A percentile compares a stretch with the other conserved stretches of the same genome.
Evolutionary conservation across 805 yeast species (phyloP).

Genomic region (Jamesozyma rosinii): DNA sequence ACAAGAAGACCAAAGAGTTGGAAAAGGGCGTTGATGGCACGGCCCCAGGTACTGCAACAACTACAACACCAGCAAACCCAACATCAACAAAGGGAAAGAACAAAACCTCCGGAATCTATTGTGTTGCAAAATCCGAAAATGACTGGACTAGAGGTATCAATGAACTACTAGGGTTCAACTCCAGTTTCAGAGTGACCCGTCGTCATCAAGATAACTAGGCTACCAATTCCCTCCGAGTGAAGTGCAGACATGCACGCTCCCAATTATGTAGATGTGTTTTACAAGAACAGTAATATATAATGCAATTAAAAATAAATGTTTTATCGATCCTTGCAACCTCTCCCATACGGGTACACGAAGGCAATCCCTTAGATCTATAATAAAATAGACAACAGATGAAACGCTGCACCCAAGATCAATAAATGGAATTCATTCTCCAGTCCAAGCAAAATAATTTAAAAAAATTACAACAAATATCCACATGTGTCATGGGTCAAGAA

Average conservation of each 20-base stretch:
- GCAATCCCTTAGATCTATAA: constrained; percentile 52
- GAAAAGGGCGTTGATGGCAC: not conserved
- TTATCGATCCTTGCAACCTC: constrained; percentile 43
- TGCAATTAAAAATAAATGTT: constrained; percentile 27
- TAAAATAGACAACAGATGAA: constrained; percentile 41
- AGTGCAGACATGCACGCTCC: no score
- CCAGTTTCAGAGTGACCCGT: constrained; percentile 53
- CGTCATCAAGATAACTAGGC: constrained; percentile 9
- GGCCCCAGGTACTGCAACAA: constrained; percentile 13
- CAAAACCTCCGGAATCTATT: constrained; percentile 60
- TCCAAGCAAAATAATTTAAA: constrained; percentile 32
- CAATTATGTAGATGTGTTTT: no score
- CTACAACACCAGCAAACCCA: constrained; percentile 9
- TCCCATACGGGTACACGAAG: constrained; percentile 74
- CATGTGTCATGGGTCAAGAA: constrained; percentile 62
- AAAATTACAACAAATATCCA: constrained; percentile 37
- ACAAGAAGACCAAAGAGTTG: constrained; percentile 9
- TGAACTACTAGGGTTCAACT: constrained; percentile 79
- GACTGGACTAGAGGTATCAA: constrained; percentile 92
- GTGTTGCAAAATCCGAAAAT: constrained; percentile 70
- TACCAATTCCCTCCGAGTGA: no score
- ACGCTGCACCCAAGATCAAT: constrained; percentile 70
- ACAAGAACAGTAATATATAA: no score
- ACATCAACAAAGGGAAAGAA: constrained; percentile 1
- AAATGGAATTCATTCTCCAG: constrained; percentile 46